Conservation (phyloP, 2,329 filamentous ascomycete genomes). For the Chaetothyriales sp. region DNA sequence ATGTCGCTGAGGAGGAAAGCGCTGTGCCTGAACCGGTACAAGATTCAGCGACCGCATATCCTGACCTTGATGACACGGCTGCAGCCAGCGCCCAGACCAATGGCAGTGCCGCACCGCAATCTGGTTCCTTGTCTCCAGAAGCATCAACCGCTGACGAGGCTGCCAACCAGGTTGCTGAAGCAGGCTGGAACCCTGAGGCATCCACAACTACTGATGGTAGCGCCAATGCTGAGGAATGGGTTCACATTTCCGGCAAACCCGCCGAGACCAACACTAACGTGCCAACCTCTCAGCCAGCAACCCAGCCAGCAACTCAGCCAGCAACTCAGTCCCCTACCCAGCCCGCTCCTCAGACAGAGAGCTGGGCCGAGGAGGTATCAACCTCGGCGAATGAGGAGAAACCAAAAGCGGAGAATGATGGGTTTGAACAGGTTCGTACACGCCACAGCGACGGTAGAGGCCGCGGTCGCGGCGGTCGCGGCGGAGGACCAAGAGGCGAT, state of each 20-base stretch:
- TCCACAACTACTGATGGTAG: slow-evolving; percentile 33
- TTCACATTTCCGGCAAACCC: slow-evolving; percentile 58
- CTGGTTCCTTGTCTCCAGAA: slow-evolving; percentile 23
- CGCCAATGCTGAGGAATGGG: slow-evolving; percentile 48
- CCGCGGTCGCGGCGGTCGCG: slow-evolving; percentile 25
- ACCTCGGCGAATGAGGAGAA: slow-evolving; percentile 22
- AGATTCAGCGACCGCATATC: slow-evolving; percentile 47
- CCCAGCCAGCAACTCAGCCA: slow-evolving; percentile 14
- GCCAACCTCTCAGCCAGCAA: slow-evolving; percentile 43
- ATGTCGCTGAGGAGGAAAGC: slow-evolving; percentile 19
- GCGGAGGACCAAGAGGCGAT: slow-evolving; percentile 19
- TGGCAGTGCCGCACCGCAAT: slow-evolving; percentile 10
- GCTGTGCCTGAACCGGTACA: slow-evolving; percentile 32
- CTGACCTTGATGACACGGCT: slow-evolving; percentile 40
- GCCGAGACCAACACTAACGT: slow-evolving; percentile 57
- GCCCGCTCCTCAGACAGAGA: slow-evolving; percentile 39
- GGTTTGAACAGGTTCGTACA: slow-evolving; percentile 22
- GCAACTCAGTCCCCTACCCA: slow-evolving; percentile 25
- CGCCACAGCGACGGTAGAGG: slow-evolving; percentile 17
- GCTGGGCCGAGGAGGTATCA: slow-evolving; percentile 70
- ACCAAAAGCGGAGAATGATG: slow-evolving; percentile 20
- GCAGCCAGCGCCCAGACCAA: slow-evolving; percentile 45
- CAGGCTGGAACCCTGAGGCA: slow-evolving; percentile 40
- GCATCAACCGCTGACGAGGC: slow-evolving; percentile 27
- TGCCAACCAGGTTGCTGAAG: slow-evolving; percentile 34